Percentiles rank a stretch among this genome's conserved stretches.
Conservation (phyloP, 352 stramenopile genomes). For the Saprolegnia diclina region DNA sequence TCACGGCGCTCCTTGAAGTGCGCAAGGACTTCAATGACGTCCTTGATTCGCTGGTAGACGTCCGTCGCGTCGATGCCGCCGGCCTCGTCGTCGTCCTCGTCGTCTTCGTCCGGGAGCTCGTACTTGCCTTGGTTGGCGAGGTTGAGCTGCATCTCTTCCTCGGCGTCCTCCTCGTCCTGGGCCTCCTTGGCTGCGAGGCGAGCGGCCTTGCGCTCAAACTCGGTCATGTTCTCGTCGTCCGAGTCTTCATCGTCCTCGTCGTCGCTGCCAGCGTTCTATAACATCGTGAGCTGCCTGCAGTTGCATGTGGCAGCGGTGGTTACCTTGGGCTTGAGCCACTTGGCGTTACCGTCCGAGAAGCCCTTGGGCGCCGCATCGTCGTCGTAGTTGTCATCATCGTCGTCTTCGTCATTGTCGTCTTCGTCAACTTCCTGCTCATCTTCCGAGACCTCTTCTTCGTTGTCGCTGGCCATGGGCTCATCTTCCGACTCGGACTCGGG, state of each 20-base stretch:
- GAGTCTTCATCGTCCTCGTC: conserved; percentile 43
- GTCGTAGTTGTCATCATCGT: conserved; percentile 39
- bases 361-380: conserved; percentile 35
- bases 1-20: conserved; percentile 95
- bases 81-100: conserved; percentile 48
- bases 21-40: conserved; percentile 89
- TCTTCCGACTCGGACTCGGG: too few relatives aligned
- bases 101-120: conserved; percentile 71
- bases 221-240: conserved; percentile 66
- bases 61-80: conserved; percentile 68
- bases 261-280: conserved; percentile 43
- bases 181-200: conserved; percentile 72
- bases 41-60: conserved; percentile 92
- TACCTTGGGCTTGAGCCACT: conserved; percentile 78
- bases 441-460: conserved; percentile 38
- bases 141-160: conserved; percentile 84
- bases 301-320: conserved; percentile 24
- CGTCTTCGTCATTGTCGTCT: conserved; percentile 45
- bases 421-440: conserved; percentile 46
- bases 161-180: conserved; percentile 58
- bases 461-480: conserved; percentile 27
- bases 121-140: conserved; percentile 80
- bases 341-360: conserved; percentile 84
- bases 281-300: not conserved
- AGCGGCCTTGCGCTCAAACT: conserved; percentile 83